Conservation (phyloP, 768 basidiomycete species). For the Tulasnella sp. region DNA sequence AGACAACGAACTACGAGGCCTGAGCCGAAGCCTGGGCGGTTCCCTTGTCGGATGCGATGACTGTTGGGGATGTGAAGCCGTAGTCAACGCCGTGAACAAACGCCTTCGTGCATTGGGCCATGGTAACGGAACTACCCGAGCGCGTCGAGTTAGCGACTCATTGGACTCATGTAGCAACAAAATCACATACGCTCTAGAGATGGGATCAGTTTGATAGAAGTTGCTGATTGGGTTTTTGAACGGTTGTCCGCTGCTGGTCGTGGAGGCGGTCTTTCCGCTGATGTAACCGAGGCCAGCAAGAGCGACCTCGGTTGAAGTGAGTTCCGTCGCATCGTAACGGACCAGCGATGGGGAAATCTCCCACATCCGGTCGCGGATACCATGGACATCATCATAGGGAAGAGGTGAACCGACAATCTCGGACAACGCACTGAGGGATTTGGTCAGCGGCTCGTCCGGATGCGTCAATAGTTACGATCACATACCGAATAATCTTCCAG, state of each 20-base stretch:
- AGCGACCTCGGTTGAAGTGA: constrained; percentile 67
- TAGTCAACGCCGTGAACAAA: constrained; percentile 74
- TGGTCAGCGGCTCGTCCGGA: neutral
- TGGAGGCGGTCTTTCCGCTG: constrained; percentile 47
- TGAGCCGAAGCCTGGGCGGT: constrained; percentile 4
- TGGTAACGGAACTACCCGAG: constrained; percentile 72
- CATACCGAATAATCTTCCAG: constrained; percentile 91
- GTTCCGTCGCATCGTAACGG: constrained; percentile 77
- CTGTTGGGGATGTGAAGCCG: constrained; percentile 45
- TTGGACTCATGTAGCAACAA: neutral
- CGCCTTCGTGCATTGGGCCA: constrained; percentile 88
- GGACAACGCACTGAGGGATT: constrained; percentile 65
- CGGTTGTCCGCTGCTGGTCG: constrained; percentile 54
- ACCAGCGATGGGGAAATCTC: constrained; percentile 88
- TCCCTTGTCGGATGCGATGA: neutral
- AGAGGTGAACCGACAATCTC: constrained; percentile 77
- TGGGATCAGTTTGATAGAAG: constrained; percentile 95
- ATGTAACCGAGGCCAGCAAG: constrained; percentile 63
- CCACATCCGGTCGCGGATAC: constrained; percentile 91
- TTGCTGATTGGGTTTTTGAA: constrained; percentile 81
- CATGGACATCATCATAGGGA: constrained; percentile 83
- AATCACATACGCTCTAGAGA: constrained; percentile 79
- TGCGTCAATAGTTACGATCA: constrained; percentile 10
- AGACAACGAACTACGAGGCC: neutral
- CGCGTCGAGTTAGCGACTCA: constrained; percentile 19